Base-by-base conservation (phyloP, 2,329 filamentous ascomycete species). In the Beauveria sp. region DNA sequence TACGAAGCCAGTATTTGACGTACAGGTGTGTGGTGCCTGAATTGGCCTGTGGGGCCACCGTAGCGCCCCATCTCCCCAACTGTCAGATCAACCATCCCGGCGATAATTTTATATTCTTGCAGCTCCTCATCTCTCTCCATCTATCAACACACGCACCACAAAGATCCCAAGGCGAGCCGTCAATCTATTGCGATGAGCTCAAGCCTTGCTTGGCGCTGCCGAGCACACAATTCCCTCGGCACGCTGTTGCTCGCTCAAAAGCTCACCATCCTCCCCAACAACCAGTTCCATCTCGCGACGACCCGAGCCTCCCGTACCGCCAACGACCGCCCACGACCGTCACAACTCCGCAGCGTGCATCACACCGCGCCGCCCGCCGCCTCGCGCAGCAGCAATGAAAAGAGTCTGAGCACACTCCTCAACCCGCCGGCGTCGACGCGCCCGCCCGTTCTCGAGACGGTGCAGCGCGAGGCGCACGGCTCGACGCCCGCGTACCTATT, bases 361-460 rank as follows among this genome's bases (percentile, higher is more conserved):
- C 60, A 62, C 38, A 65, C 72, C 18, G 62, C 68, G 45, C 54
- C 49, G 14, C 61, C 55, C 42, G 58, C 46, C 38, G 54, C 45
- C 5, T 34, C 42, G 38, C 43, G 58, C 66, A 70, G 45, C 66
- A 66, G 62, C 72, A 26, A 63, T 64, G 57, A 67, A 30, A 30
- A 49, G 28, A 64, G 64, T 66, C 70, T 76, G 69, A 77, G 69
- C 62, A 66, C 74, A 38, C 70, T 74, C 55, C 69, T 92, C 67
- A 96, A 96, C 75, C 88, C 89, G 0, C 90, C 91, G 0, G 69
- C 77, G 10, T 84, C 85, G 52, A 95, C 91, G 0, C 86, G 88
- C 24, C 89, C 93, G 0, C 85, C 90, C 0, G 79, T 83, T 0
- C 80, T 96, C 64, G 72, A 79, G 49, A 77, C 90, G 2, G 90